Conservation (phyloP, 2,329 filamentous ascomycete genomes). For the Periconia digitata region DNA sequence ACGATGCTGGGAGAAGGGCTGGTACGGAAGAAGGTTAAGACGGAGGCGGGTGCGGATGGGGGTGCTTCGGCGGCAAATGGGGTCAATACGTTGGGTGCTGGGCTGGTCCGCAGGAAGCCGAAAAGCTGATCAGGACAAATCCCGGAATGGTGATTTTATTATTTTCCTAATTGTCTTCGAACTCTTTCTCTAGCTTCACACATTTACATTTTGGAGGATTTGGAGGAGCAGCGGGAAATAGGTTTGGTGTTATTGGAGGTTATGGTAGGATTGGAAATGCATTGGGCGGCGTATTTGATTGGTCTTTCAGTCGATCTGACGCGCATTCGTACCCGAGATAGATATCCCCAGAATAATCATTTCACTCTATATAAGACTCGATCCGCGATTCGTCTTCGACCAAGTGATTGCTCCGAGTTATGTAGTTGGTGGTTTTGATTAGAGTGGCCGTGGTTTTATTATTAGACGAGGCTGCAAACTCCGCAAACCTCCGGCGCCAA, state of each 20-base stretch:
- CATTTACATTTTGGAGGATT: background rate
- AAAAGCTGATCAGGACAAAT: constrained; percentile 28
- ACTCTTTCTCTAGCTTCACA: too few species aligned
- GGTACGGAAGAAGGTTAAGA: constrained; percentile 38
- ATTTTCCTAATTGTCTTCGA: too few species aligned
- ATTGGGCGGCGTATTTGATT: background rate
- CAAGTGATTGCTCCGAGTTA: too few species aligned
- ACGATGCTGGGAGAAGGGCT: constrained; percentile 22
- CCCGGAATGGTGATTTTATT: background rate
- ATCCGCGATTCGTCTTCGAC: too few species aligned
- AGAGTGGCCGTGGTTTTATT: too few species aligned
- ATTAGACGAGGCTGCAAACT: too few species aligned
- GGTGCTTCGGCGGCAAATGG: constrained; percentile 16
- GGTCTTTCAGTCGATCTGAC: background rate
- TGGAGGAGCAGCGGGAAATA: background rate
- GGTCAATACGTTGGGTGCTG: constrained; percentile 31
- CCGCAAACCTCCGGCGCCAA: constrained; percentile 4
- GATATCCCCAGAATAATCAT: background rate
- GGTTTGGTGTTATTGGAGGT: background rate
- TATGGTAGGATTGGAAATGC: background rate
- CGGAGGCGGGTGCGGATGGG: constrained; percentile 15
- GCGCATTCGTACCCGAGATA: background rate
- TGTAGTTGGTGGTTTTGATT: too few species aligned
- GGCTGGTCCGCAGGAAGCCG: constrained; percentile 39
- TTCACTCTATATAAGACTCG: too few species aligned